These are phyloP conservation scores for Yarrowia sp. DNA, from an alignment of 805 yeast genomes.

Conservation along the genomic window DNA sequence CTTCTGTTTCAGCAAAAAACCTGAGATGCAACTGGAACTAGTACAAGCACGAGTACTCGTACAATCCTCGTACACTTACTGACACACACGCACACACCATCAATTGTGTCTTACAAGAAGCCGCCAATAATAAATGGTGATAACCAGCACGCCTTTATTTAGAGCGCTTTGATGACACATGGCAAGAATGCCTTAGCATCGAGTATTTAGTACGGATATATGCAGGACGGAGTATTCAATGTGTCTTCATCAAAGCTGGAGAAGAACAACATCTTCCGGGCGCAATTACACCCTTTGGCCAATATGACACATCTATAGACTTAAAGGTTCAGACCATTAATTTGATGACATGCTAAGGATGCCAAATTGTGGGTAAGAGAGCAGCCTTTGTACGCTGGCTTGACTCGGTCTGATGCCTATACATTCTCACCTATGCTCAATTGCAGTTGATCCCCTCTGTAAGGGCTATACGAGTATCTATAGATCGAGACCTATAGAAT, in stretches of 20 bases:
- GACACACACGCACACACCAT: no score
- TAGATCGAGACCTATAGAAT: neutral
- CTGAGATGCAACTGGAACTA: no score
- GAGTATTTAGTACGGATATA: neutral
- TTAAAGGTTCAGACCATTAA: neutral
- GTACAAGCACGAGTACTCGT: no score
- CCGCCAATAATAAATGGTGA: neutral
- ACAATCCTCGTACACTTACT: no score
- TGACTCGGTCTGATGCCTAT: neutral
- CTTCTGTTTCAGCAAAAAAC: no score
- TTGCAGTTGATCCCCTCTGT: constrained; percentile 11
- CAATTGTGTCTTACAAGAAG: neutral
- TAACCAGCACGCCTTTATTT: neutral
- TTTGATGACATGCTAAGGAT: neutral
- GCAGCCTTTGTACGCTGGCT: no score
- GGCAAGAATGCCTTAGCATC: constrained; percentile 9
- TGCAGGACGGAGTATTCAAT: neutral
- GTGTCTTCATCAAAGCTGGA: neutral
- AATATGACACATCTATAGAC: neutral
- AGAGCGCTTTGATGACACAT: constrained; percentile 8
- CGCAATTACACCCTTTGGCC: no score
- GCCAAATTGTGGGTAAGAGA: neutral
- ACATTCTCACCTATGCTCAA: neutral
- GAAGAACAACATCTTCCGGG: no score
- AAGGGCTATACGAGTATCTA: neutral